Conservation (phyloP, 2,329 filamentous ascomycete genomes). For the Bipolaris sorokiniana region DNA sequence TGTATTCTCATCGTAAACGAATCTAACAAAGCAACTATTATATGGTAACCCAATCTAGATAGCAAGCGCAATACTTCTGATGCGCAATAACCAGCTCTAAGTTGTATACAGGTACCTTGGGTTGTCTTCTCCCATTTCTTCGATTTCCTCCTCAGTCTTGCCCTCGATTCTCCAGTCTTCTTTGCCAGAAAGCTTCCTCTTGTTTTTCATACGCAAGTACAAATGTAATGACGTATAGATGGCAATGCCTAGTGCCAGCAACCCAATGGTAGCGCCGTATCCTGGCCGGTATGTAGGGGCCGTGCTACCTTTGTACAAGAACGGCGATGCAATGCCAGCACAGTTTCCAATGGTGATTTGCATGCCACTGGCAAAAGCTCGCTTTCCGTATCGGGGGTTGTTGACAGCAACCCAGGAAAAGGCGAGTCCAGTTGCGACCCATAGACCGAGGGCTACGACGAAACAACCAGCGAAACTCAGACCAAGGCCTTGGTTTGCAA, state of each 20-base stretch:
- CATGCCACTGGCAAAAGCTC: slow-evolving; percentile 37
- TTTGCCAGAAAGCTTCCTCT: slow-evolving; percentile 30
- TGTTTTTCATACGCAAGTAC: slow-evolving; percentile 31
- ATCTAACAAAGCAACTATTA: background rate
- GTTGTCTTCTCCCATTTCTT: slow-evolving; percentile 36
- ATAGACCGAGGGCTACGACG: slow-evolving; percentile 38
- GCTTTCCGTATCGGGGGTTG: slow-evolving; percentile 41
- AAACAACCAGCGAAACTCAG: slow-evolving; percentile 38
- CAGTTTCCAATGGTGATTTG: slow-evolving; percentile 48
- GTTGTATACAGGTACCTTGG: slow-evolving; percentile 34
- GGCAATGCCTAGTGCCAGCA: slow-evolving; percentile 23
- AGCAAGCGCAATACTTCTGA: background rate
- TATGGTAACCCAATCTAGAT: background rate
- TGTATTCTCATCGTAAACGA: background rate
- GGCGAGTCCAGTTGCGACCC: slow-evolving; percentile 32
- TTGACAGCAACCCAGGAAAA: slow-evolving; percentile 40
- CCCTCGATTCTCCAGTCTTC: slow-evolving; percentile 35
- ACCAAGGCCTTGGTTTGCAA: slow-evolving; percentile 23
- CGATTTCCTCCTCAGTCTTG: slow-evolving; percentile 31
- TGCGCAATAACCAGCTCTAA: slow-evolving; percentile 1
- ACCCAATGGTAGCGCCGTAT: slow-evolving; percentile 32
- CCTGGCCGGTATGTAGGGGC: slow-evolving; percentile 28
- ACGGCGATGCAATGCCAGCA: slow-evolving; percentile 41
- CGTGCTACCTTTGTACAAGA: slow-evolving; percentile 25
- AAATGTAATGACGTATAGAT: slow-evolving; percentile 29